These are phyloP conservation scores for Yarrowia alimentaria DNA, from an alignment of 805 yeast species.

Conservation along the genomic window DNA sequence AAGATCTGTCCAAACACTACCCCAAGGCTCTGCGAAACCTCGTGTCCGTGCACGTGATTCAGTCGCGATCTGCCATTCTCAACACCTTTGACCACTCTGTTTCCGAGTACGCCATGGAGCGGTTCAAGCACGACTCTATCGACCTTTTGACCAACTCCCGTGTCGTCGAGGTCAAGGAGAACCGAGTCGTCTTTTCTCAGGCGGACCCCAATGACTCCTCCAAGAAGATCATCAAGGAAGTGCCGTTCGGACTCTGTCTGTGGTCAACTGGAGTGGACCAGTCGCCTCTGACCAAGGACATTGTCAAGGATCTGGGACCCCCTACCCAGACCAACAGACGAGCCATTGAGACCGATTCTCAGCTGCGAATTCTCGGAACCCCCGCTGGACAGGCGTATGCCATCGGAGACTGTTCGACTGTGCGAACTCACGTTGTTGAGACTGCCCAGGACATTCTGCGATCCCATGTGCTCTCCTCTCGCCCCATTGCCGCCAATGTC, in stretches of 20 bases:
- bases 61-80: constrained; percentile 63
- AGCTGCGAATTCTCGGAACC: constrained; percentile 65
- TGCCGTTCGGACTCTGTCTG: constrained; percentile 66
- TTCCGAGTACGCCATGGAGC: constrained; percentile 60
- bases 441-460: constrained; percentile 56
- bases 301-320: constrained; percentile 48
- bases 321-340: constrained; percentile 57
- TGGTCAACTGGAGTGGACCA: constrained; percentile 79
- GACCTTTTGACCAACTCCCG: constrained; percentile 64
- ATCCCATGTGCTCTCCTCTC: constrained; percentile 31
- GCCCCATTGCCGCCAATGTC: constrained; percentile 31
- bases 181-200: constrained; percentile 59
- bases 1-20: constrained; percentile 56
- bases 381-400: constrained; percentile 68
- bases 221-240: constrained; percentile 43
- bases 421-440: constrained; percentile 48
- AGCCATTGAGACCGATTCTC: constrained; percentile 77
- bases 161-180: constrained; percentile 56
- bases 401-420: constrained; percentile 69
- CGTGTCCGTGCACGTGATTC: constrained; percentile 65
- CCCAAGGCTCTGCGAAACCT: constrained; percentile 62
- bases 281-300: constrained; percentile 57
- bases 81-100: constrained; percentile 68
- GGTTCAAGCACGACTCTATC: constrained; percentile 61
- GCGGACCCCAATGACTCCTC: constrained; percentile 41